A percentile compares a stretch with the other conserved stretches of the same genome.
Evolutionary conservation across 176 grass and related monocot species (phyloP).

Genomic region (Canna indica): DNA sequence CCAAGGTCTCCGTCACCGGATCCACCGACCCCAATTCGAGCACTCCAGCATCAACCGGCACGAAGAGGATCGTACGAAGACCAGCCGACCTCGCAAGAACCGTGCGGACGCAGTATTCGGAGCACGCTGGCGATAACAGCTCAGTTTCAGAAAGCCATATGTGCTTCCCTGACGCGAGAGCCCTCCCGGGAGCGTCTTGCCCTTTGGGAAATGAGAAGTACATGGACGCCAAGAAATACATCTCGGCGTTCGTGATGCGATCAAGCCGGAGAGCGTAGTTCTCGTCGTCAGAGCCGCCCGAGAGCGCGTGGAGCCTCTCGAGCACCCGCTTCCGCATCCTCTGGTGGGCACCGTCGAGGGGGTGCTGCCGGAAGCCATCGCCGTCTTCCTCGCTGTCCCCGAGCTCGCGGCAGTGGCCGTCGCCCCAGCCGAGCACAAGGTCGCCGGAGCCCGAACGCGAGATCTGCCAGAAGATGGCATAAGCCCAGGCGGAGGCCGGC

Average conservation of each 20-base stretch:
- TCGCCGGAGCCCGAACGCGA: conserved; percentile 14
- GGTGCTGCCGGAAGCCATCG: not conserved
- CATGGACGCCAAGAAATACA: conserved; percentile 22
- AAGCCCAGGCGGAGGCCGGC: conserved; percentile 4
- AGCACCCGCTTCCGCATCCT: conserved; percentile 24
- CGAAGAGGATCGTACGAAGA: conserved; percentile 9
- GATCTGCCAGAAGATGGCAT: conserved; percentile 21
- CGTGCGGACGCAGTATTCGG: conserved; percentile 8
- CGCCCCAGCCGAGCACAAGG: conserved; percentile 20
- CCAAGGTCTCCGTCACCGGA: conserved; percentile 9
- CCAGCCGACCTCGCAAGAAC: conserved; percentile 12
- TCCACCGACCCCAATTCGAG: conserved; percentile 14
- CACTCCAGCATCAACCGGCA: conserved; percentile 5
- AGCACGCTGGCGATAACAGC: not conserved
- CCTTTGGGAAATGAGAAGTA: conserved; percentile 19
- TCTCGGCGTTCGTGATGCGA: conserved; percentile 11
- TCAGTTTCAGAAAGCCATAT: conserved; percentile 12
- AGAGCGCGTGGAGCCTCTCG: conserved; percentile 14
- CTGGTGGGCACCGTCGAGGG: conserved; percentile 1
- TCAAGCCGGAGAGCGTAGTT: conserved; percentile 18
- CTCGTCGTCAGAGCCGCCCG: conserved; percentile 13
- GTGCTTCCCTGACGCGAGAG: not conserved
- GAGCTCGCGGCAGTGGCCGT: conserved; percentile 15
- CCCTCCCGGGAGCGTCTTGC: conserved; percentile 1
- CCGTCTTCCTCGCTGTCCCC: not conserved